phyloP scores from a whole-genome alignment of 1,284 basidiomycete species.

The Fereydounia khargensis region DNA sequence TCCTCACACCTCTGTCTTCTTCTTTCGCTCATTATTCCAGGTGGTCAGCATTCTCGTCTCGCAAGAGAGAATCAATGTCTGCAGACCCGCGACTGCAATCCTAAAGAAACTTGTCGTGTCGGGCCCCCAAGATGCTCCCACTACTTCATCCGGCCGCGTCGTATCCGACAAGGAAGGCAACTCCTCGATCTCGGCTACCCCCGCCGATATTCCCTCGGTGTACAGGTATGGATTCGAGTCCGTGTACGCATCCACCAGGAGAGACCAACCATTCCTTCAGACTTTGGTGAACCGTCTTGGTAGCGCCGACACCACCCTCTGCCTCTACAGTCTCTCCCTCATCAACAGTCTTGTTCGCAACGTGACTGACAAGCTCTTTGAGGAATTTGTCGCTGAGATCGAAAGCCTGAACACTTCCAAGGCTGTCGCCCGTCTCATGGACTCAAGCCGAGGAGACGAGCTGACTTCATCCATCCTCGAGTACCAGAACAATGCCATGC shows the following conservation, averaged over 20 bases:
- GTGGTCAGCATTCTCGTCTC: conserved; percentile 72
- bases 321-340: conserved; percentile 58
- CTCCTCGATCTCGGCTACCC: no score
- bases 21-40: conserved; percentile 9
- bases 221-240: conserved; percentile 50
- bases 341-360: conserved; percentile 82
- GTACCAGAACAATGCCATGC: conserved; percentile 83
- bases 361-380: conserved; percentile 73
- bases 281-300: conserved; percentile 49
- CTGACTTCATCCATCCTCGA: conserved; percentile 81
- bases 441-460: conserved; percentile 79
- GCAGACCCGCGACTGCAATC: conserved; percentile 92
- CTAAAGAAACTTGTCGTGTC: conserved; percentile 73
- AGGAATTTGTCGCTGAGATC: conserved; percentile 72
- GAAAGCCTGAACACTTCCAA: conserved; percentile 77
- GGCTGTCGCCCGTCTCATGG: conserved; percentile 66
- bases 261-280: conserved; percentile 45
- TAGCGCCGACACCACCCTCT: conserved; percentile 53
- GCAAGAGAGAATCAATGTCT: conserved; percentile 70
- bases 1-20: background rate
- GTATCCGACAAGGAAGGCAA: conserved; percentile 13
- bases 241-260: conserved; percentile 43
- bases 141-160: conserved; percentile 15
- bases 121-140: conserved; percentile 31
- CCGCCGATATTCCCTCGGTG: conserved; percentile 4